Evolutionary conservation across 352 stramenopile species (phyloP), one percentile per base, ranked within the genome.

Genomic region (Phytophthora foliorum): DNA sequence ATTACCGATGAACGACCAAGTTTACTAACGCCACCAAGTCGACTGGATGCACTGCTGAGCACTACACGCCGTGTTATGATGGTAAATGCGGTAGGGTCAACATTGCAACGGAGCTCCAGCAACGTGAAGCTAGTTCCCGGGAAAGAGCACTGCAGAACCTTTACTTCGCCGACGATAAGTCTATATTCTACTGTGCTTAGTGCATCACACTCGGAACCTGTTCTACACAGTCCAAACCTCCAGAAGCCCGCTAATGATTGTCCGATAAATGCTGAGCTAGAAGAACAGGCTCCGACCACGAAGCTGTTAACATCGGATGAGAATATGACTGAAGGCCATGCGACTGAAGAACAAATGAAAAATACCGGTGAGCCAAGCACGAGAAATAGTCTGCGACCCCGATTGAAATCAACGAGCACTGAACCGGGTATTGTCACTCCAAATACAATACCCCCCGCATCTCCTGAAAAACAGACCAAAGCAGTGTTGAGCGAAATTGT

Each of bases 1-100:
- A 90, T 92, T 66, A 91, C 84, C 0, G 65, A 72, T 9, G 74
- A 92, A 52, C 72, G 78, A 0, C 82, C 81, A 13, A 44, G 51
- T 45, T 52, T 59, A 10, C 50, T 69, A 45, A 63, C 55, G 2
- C 50, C 63, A 19, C 50, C 63, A 46, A 67, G 22, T 42, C 48
- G 42, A 17, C 39, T 64, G 36, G 39, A 69, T 69, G 45, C 46
- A 53, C 31, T 67, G 9, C 39, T 67, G 22, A 70, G 24, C 11
- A 71, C 46, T 41, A 51, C 62, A 14, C 65, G 60, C 19, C 64
- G 59, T 24, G 58, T 71, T 44, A 60, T 68, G 51, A 16, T 66
- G 45, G 51, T 58, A 8, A 70, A 61, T 42, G 11, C 57, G 1
- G 21, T 65, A 10, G 63, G 68, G 39, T 22, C 50, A 27, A 39